A percentile compares a stretch with the other conserved stretches of the same genome.
These are phyloP conservation scores for Paraleonurus japonicus DNA, from an alignment of 257 asterid genomes.

Conservation along the genomic window DNA sequence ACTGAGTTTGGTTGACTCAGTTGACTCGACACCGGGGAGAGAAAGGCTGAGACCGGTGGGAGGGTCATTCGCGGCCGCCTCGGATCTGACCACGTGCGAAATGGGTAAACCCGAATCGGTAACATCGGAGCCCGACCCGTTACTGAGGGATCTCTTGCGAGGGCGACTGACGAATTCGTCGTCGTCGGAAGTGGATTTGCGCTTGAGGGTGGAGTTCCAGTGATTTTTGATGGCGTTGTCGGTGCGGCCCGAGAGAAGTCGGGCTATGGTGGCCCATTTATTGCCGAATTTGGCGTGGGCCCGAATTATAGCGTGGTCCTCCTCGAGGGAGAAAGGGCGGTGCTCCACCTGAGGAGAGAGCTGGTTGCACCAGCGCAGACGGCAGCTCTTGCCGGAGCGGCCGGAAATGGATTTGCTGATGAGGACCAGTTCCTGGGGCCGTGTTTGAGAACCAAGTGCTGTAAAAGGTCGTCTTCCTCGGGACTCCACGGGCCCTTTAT, in stretches of 20 bases:
- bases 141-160: slow-evolving; percentile 64
- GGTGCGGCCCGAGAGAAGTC: slow-evolving; percentile 46
- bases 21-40: slow-evolving; percentile 49
- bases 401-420: slow-evolving; percentile 43
- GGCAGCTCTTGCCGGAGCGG: slow-evolving; percentile 49
- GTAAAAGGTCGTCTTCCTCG: slow-evolving; percentile 43
- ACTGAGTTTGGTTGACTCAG: slow-evolving; percentile 24
- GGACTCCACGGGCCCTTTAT: slow-evolving; percentile 55
- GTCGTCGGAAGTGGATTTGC: slow-evolving; percentile 46
- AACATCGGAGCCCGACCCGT: slow-evolving; percentile 60
- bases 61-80: slow-evolving; percentile 43
- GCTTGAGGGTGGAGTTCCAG: slow-evolving; percentile 63
- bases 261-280: slow-evolving; percentile 55
- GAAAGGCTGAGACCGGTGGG: slow-evolving; percentile 56
- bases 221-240: slow-evolving; percentile 58
- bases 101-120: slow-evolving; percentile 48
- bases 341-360: slow-evolving; percentile 48
- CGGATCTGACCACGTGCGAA: slow-evolving; percentile 38
- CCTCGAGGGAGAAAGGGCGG: slow-evolving; percentile 39
- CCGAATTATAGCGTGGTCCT: slow-evolving; percentile 41
- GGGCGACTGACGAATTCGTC: too few species aligned
- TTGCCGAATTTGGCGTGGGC: slow-evolving; percentile 50
- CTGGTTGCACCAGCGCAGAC: slow-evolving; percentile 55
- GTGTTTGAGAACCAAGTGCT: slow-evolving; percentile 29
- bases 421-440: slow-evolving; percentile 49